Percentiles rank a stretch among this genome's conserved stretches.
Evolutionary conservation across 768 basidiomycete genomes (phyloP).

Genomic region (Daedaleopsis nitida): DNA sequence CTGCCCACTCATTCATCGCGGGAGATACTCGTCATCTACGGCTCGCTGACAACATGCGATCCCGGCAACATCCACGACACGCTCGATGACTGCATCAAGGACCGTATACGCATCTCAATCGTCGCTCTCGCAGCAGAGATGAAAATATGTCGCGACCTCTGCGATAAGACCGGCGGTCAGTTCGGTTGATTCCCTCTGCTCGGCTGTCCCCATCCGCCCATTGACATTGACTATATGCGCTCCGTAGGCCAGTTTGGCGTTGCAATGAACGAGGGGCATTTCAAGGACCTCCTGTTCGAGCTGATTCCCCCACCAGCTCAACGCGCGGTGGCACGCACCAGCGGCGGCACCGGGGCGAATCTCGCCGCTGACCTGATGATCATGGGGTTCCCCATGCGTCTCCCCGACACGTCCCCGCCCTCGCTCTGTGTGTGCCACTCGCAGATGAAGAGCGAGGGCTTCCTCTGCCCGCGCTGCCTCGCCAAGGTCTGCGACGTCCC

Average conservation of each 20-base stretch:
- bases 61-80: slow-evolving; percentile 97
- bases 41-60: slow-evolving; percentile 95
- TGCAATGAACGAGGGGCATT: slow-evolving; percentile 97
- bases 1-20: slow-evolving; percentile 97
- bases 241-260: slow-evolving; percentile 82
- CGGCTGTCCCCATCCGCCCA: background rate
- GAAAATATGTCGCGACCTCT: slow-evolving; percentile 93
- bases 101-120: slow-evolving; percentile 87
- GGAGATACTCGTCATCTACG: slow-evolving; percentile 92
- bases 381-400: slow-evolving; percentile 97
- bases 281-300: slow-evolving; percentile 94
- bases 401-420: slow-evolving; percentile 80
- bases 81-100: slow-evolving; percentile 78
- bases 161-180: slow-evolving; percentile 89
- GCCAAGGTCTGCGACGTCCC: slow-evolving; percentile 97
- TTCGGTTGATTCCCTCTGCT: background rate
- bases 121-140: slow-evolving; percentile 97
- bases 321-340: slow-evolving; percentile 49
- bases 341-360: slow-evolving; percentile 47
- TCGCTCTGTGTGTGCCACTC: slow-evolving; percentile 94
- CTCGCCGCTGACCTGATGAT: slow-evolving; percentile 92
- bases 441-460: slow-evolving; percentile 89
- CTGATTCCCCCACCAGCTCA: slow-evolving; percentile 94
- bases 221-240: background rate
- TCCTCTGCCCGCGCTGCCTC: slow-evolving; percentile 91